These are phyloP conservation scores for Postia placenta DNA, from an alignment of 768 basidiomycete species.

Conservation along the genomic window DNA sequence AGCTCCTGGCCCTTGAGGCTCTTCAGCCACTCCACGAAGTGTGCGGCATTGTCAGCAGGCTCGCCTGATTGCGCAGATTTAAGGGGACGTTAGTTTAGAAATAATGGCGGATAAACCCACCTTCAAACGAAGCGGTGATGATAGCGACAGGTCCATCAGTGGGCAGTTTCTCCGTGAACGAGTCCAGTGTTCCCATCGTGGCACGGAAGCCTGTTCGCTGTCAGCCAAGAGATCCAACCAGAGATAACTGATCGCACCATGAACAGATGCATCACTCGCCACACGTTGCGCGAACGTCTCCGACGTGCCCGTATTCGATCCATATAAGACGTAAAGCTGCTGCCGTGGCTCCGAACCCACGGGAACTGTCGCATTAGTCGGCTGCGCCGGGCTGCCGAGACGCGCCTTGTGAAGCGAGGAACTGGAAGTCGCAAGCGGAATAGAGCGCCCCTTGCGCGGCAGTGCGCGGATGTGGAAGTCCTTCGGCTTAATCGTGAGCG, in stretches of 20 bases:
- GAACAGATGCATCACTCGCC: conserved; percentile 29
- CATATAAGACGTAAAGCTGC: conserved; percentile 35
- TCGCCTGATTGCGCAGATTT: conserved; percentile 25
- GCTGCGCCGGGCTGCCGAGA: neutral
- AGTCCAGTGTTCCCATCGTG: conserved; percentile 34
- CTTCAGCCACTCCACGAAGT: conserved; percentile 37
- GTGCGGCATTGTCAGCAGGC: conserved; percentile 43
- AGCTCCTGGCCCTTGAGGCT: conserved; percentile 24
- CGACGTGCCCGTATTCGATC: conserved; percentile 44
- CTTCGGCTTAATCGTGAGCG: conserved; percentile 42
- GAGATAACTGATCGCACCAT: no score
- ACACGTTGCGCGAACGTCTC: conserved; percentile 43
- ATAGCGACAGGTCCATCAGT: conserved; percentile 40
- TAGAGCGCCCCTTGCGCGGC: conserved; percentile 23
- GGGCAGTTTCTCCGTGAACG: conserved; percentile 29
- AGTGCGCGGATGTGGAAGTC: conserved; percentile 35
- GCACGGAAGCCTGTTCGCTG: conserved; percentile 31
- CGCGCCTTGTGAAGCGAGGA: conserved; percentile 10
- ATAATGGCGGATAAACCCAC: conserved; percentile 14
- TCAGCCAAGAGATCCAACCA: neutral
- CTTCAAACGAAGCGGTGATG: conserved; percentile 44
- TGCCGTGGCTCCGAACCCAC: conserved; percentile 13
- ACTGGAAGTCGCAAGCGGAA: conserved; percentile 10
- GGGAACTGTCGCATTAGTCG: neutral
- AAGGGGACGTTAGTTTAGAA: neutral